phyloP scores from a whole-genome alignment of 495 filamentous ascomycete genomes.

The Apodospora peruviana region DNA sequence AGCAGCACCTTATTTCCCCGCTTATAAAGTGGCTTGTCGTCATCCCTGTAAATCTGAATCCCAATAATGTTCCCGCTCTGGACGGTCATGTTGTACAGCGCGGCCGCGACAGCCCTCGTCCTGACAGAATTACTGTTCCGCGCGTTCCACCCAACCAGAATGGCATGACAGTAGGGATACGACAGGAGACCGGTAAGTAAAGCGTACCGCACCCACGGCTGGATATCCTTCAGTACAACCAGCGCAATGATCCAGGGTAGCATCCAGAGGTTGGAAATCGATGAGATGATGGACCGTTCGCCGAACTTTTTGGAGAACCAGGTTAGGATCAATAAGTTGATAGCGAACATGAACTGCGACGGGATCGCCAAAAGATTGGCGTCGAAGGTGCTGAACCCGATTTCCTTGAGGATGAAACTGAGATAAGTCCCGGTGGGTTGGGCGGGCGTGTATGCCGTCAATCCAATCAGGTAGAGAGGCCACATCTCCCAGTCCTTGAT shows the following conservation, averaged over 20 bases:
- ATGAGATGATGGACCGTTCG: conserved; percentile 44
- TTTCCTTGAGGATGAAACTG: conserved; percentile 51
- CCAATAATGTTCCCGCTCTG: conserved; percentile 58
- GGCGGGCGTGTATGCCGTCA: conserved; percentile 52
- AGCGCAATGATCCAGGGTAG: conserved; percentile 49
- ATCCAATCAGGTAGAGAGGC: conserved; percentile 61
- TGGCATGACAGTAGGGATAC: conserved; percentile 17
- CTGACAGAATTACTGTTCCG: conserved; percentile 39
- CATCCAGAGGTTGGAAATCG: conserved; percentile 49
- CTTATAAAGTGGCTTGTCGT: conserved; percentile 62
- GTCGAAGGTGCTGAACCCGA: conserved; percentile 62
- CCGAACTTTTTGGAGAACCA: conserved; percentile 53
- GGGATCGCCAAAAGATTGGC: conserved; percentile 68
- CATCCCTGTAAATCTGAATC: conserved; percentile 50
- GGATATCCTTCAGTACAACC: conserved; percentile 29
- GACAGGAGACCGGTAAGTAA: conserved; percentile 43
- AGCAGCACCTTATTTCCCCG: conserved; percentile 62
- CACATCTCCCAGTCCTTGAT: conserved; percentile 67
- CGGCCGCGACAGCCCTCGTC: conserved; percentile 57
- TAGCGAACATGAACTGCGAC: conserved; percentile 28
- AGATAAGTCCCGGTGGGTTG: conserved; percentile 52
- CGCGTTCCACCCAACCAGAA: conserved; percentile 15
- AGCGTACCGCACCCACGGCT: conserved; percentile 45
- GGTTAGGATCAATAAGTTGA: conserved; percentile 38
- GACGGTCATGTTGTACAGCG: conserved; percentile 71